Evolutionary conservation across 768 basidiomycete genomes (phyloP).

Genomic region (Erythrobasidium yunnanense): DNA sequence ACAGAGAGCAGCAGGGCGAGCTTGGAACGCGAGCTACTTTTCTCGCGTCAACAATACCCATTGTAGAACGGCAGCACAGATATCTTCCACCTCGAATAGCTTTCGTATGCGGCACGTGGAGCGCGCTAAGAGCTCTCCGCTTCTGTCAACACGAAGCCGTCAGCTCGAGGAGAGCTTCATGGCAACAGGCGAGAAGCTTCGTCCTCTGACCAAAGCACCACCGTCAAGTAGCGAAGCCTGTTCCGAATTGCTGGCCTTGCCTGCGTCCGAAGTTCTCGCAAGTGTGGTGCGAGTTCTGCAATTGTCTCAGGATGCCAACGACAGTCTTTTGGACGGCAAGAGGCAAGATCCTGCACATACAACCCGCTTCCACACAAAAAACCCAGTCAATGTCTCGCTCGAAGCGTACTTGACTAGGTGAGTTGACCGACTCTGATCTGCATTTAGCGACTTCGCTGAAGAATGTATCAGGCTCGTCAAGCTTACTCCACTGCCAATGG

Average conservation of each 20-base stretch:
- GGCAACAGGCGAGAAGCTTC: neutral
- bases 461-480: constrained; percentile 20
- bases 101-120: too few relatives aligned
- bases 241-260: constrained; percentile 9
- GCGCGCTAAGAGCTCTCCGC: too few relatives aligned
- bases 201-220: neutral
- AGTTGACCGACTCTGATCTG: neutral
- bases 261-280: neutral
- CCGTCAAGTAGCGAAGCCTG: neutral
- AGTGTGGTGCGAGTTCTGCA: neutral
- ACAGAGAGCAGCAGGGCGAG: too few relatives aligned
- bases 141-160: too few relatives aligned
- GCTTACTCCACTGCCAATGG: constrained; percentile 33
- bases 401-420: constrained; percentile 12
- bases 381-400: neutral
- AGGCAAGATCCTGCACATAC: neutral
- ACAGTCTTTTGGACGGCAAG: constrained; percentile 6
- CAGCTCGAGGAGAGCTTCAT: neutral
- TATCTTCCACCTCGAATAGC: too few relatives aligned
- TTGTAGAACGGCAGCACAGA: too few relatives aligned
- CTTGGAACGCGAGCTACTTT: too few relatives aligned
- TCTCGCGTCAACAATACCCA: too few relatives aligned
- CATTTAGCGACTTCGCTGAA: too few relatives aligned
- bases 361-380: constrained; percentile 25
- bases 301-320: neutral